Evolutionary conservation across 2,329 filamentous ascomycete genomes (phyloP).

Genomic region (Colletotrichum nymphaeae): DNA sequence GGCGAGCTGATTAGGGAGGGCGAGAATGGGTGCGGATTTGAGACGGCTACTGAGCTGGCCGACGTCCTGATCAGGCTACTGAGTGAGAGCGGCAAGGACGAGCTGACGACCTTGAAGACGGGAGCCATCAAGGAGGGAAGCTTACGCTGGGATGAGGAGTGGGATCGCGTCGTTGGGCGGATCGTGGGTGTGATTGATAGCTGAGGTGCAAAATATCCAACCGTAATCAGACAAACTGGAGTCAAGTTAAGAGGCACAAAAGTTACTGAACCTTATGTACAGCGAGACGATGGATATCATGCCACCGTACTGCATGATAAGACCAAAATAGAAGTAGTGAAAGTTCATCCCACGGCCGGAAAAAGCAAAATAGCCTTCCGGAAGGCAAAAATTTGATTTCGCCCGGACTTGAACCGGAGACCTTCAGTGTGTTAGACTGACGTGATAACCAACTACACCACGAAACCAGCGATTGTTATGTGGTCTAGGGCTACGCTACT

Average conservation of each 20-base stretch:
- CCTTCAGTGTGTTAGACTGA: constrained; percentile 58
- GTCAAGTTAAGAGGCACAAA: neutral
- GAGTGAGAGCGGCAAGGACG: constrained; percentile 54
- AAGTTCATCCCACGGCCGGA: neutral
- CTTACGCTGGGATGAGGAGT: constrained; percentile 90
- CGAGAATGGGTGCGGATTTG: constrained; percentile 87
- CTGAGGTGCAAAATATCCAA: neutral
- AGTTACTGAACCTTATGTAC: neutral
- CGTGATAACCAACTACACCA: constrained; percentile 60
- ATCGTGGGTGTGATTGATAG: constrained; percentile 67
- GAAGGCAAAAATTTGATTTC: constrained; percentile 18
- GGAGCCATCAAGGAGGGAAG: constrained; percentile 81
- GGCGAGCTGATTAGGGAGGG: constrained; percentile 90
- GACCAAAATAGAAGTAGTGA: neutral
- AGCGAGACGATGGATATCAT: neutral
- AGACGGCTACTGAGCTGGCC: constrained; percentile 74
- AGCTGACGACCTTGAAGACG: constrained; percentile 70
- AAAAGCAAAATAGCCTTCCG: fast-evolving
- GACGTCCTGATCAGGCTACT: constrained; percentile 75
- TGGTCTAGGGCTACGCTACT: too few relatives aligned
- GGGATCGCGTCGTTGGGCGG: constrained; percentile 83
- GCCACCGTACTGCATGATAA: neutral
- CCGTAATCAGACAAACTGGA: neutral
- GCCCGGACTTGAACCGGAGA: constrained; percentile 36
- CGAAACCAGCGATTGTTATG: too few relatives aligned